Evolutionary conservation across 2,329 filamentous ascomycete species (phyloP).

Genomic region (Trichoderma sp.): DNA sequence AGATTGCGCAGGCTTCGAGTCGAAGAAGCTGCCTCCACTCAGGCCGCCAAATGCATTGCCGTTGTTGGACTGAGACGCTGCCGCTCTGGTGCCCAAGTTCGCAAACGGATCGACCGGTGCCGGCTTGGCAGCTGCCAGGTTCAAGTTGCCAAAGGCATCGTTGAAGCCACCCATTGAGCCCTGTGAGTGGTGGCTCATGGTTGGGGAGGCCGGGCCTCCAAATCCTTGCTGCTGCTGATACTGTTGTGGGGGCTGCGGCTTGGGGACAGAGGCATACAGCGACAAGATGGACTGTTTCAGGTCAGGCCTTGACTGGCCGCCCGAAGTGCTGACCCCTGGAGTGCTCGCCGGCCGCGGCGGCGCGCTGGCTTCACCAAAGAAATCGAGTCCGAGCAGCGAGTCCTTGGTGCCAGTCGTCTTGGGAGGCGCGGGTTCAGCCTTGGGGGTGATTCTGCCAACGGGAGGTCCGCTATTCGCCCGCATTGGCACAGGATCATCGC

Average conservation of each 20-base stretch:
- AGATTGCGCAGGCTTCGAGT: constrained; percentile 62
- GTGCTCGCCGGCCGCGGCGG: constrained; percentile 83
- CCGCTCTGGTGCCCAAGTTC: constrained; percentile 44
- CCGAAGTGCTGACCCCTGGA: constrained; percentile 57
- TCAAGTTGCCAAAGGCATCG: constrained; percentile 64
- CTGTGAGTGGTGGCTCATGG: constrained; percentile 46
- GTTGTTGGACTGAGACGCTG: constrained; percentile 32
- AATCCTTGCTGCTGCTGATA: constrained; percentile 55
- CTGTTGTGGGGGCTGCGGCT: constrained; percentile 61
- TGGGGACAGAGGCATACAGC: constrained; percentile 80
- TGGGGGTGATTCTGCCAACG: constrained; percentile 54
- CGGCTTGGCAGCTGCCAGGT: constrained; percentile 47
- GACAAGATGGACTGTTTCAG: constrained; percentile 97
- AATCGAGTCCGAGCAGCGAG: constrained; percentile 87
- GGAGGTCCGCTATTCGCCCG: constrained; percentile 67
- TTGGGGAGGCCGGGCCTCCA: constrained; percentile 61
- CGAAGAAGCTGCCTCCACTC: constrained; percentile 80
- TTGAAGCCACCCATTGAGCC: constrained; percentile 61
- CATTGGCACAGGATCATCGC: constrained; percentile 63
- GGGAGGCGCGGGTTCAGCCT: constrained; percentile 62
- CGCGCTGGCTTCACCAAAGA: constrained; percentile 72
- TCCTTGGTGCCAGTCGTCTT: constrained; percentile 74
- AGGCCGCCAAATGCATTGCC: constrained; percentile 48
- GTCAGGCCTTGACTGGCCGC: constrained; percentile 76
- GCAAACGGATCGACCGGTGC: constrained; percentile 56